Evolutionary conservation across 495 filamentous ascomycete genomes (phyloP), one percentile per base, ranked within the genome.

Genomic region (Aspergillus biplanus): DNA sequence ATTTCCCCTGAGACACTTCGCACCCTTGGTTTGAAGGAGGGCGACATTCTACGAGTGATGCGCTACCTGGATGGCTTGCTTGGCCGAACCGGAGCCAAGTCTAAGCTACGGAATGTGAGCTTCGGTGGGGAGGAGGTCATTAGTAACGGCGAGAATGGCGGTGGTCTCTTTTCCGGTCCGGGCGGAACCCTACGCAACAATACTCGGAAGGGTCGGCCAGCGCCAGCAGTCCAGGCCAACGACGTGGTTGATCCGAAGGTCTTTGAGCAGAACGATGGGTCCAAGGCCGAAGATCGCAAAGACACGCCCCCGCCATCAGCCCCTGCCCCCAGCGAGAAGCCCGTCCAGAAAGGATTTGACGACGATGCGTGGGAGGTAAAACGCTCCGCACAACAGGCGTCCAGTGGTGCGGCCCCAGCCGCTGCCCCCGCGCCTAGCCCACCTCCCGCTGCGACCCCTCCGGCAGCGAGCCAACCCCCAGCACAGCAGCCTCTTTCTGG

Each of bases 311-410:
- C 81, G 37, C 72, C 82, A 32, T 69, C 78, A 37, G 70, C 82
- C 37, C 64, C 76, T 12, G 1, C 55, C 15, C 72, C 77, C 2
- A 65, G 81, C 4, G 75, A 81, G 50, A 80, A 80, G 60, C 82
- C 87, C 18, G 73, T 75, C 34, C 54, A 74, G 18, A 76, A 80
- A 54, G 92, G 92, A 21, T 98, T 99, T 65, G 95, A 99, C 47
- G 96, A 99, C 69, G 92, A 97, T 80, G 96, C 96, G 33, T 99
- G 95, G 95, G 91, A 93, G 70, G 88, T 95, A 8, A 97, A 97
- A 79, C 91, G 93, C n/a, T 83, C 91, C n/a, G 91, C 87, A 34
- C 44, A 57, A 73, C 85, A 87, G 64, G 71, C 79, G 4, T 63
- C 74, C 54, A 27, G 21, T 27, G 21, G 21, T 27, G 21, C 21